These are phyloP conservation scores for Cercis canadensis DNA, from an alignment of 306 rosid species.

Conservation along the genomic window DNA sequence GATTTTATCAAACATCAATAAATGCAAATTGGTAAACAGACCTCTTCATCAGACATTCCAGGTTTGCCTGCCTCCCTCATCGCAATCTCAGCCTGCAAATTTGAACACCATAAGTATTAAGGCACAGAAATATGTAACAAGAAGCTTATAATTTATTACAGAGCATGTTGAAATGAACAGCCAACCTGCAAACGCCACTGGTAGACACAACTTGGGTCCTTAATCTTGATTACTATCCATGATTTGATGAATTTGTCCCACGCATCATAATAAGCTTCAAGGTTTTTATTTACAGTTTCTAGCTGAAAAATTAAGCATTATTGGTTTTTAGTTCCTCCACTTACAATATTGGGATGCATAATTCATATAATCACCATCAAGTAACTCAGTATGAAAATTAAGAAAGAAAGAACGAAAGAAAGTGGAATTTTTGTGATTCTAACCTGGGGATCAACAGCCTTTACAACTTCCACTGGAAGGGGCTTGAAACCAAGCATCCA, in stretches of 20 bases:
- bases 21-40: constrained; percentile 22
- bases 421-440: constrained; percentile 18
- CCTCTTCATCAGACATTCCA: constrained; percentile 95
- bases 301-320: constrained; percentile 53
- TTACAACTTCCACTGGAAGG: constrained; percentile 68
- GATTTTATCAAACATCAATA: not conserved
- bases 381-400: not conserved
- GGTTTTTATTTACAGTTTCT: constrained; percentile 75
- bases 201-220: constrained; percentile 80
- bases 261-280: constrained; percentile 81
- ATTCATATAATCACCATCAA: constrained; percentile 1
- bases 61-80: constrained; percentile 97
- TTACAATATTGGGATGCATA: constrained; percentile 13
- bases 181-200: constrained; percentile 92
- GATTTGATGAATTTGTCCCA: constrained; percentile 88
- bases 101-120: constrained; percentile 7
- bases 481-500: constrained; percentile 99
- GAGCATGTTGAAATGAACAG: constrained; percentile 7
- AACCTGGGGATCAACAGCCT: constrained; percentile 86
- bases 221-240: constrained; percentile 91
- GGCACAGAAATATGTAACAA: constrained; percentile 14
- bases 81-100: constrained; percentile 92
- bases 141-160: constrained; percentile 8
- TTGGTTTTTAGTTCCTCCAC: constrained; percentile 19
- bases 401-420: not conserved